These are phyloP conservation scores for Plantago major DNA, from an alignment of 257 asterid genomes.

Conservation along the genomic window DNA sequence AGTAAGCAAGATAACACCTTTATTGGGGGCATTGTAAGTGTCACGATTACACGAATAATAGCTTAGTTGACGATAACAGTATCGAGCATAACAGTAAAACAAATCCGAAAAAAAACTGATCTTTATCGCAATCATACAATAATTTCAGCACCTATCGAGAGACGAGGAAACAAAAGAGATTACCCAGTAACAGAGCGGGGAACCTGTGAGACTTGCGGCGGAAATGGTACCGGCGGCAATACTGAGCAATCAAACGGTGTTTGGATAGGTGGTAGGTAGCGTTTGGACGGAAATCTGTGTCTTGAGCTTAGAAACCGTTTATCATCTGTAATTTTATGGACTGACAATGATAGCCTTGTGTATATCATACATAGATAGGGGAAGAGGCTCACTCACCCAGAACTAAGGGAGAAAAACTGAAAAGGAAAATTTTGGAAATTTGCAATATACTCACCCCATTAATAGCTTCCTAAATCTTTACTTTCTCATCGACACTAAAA, in stretches of 20 bases:
- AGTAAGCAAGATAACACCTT: too few species aligned
- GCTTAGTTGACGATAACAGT: too few species aligned
- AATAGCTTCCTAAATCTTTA: too few species aligned
- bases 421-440: too few species aligned
- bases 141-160: background rate
- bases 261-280: background rate
- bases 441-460: too few species aligned
- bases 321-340: background rate
- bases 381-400: too few species aligned
- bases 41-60: too few species aligned
- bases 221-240: constrained; percentile 1
- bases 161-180: constrained; percentile 1
- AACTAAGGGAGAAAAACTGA: too few species aligned
- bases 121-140: background rate
- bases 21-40: too few species aligned
- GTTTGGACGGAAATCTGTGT: background rate
- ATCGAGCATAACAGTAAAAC: too few species aligned
- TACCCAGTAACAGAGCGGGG: constrained; percentile 27
- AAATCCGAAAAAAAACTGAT: constrained; percentile 1
- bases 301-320: background rate
- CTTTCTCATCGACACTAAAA: too few species aligned
- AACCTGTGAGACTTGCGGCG: background rate
- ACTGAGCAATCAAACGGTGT: background rate
- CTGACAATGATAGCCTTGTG: background rate
- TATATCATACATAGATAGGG: too few species aligned